Evolutionary conservation across 2,329 filamentous ascomycete species (phyloP).

Genomic region (Madurella mycetomatis): DNA sequence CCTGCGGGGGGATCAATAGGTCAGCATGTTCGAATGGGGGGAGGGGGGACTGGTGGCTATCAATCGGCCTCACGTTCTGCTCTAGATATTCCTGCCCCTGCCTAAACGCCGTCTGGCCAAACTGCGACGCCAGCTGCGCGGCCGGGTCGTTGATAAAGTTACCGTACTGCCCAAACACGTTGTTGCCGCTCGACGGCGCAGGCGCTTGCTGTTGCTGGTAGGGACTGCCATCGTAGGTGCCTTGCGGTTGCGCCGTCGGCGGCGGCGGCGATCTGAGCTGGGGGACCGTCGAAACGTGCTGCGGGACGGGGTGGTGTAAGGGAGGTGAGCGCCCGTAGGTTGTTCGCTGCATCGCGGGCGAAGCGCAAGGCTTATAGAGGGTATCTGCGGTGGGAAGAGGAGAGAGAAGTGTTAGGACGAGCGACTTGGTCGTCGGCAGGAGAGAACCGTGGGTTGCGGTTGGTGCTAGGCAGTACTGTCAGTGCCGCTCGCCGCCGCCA

Average conservation of each 20-base stretch:
- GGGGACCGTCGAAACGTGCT: conserved; percentile 96
- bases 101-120: conserved; percentile 86
- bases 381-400: neutral
- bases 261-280: conserved; percentile 92
- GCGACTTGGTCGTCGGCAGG: conserved; percentile 4
- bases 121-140: conserved; percentile 89
- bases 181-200: conserved; percentile 43
- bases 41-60: neutral
- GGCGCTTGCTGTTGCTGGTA: conserved; percentile 63
- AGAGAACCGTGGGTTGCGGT: conserved; percentile 5
- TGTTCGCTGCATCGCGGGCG: conserved; percentile 72
- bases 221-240: conserved; percentile 56
- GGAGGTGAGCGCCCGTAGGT: conserved; percentile 85
- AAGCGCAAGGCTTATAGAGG: neutral
- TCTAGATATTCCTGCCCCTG: conserved; percentile 93
- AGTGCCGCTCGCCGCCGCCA: too few species aligned
- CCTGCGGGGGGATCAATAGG: conserved; percentile 32
- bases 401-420: neutral
- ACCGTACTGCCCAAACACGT: conserved; percentile 69
- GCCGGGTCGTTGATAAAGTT: conserved; percentile 96
- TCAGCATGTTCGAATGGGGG: neutral
- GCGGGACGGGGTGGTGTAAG: conserved; percentile 92
- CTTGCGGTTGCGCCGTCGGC: conserved; percentile 65
- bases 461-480: too few species aligned
- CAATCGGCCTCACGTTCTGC: conserved; percentile 68